Conservation (phyloP, 768 basidiomycete species). For the Podaxis pistillaris region DNA sequence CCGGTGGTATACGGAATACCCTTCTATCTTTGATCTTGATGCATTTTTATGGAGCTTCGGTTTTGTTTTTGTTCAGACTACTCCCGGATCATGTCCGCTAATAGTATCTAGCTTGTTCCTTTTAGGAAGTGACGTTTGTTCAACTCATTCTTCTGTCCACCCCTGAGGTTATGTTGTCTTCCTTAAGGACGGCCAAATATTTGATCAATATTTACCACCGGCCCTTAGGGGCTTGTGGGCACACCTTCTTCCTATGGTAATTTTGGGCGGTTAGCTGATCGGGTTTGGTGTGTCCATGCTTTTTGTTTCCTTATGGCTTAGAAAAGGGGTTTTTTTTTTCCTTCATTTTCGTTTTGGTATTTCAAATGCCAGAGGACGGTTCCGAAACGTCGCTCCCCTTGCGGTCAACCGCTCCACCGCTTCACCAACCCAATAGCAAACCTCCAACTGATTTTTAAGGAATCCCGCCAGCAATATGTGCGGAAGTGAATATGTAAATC, state of each 20-base stretch:
- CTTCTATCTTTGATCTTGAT: conserved; percentile 57
- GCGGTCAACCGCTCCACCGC: neutral
- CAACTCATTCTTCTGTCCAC: neutral
- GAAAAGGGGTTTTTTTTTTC: neutral
- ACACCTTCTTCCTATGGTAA: neutral
- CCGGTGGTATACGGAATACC: conserved; percentile 96
- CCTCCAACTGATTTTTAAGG: neutral
- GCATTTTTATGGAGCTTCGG: neutral
- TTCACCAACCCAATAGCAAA: neutral
- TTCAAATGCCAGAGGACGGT: neutral
- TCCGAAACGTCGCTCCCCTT: too few relatives aligned
- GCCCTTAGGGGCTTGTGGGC: neutral
- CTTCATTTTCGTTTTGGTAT: neutral
- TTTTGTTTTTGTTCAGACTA: neutral
- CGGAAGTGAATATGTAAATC: too few relatives aligned
- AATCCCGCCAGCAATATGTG: too few relatives aligned
- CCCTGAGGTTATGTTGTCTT: neutral
- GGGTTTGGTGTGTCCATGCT: too few relatives aligned
- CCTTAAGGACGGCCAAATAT: too few relatives aligned
- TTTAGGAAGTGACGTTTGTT: neutral
- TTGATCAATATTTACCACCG: neutral
- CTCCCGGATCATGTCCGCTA: neutral
- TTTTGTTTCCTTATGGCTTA: neutral
- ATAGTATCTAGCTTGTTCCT: neutral
- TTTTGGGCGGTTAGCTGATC: neutral